Percentiles rank a stretch among this genome's conserved stretches.
Conservation (phyloP, 2,329 filamentous ascomycete species). For the Phaeophleospora eucalypticola region DNA sequence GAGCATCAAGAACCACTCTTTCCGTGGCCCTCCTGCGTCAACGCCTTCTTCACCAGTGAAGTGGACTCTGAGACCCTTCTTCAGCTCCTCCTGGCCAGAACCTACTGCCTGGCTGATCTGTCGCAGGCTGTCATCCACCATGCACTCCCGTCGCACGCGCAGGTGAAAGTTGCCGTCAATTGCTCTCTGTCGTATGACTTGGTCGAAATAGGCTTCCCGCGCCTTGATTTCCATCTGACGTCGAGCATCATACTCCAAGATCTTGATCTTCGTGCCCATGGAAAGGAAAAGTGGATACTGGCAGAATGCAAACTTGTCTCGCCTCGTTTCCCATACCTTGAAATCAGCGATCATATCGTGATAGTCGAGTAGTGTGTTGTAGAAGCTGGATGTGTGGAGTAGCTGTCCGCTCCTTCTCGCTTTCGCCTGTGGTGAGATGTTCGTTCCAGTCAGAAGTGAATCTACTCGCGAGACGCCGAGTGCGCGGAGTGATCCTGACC, state of each 20-base stretch:
- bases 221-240: conserved; percentile 88
- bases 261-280: conserved; percentile 87
- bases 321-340: conserved; percentile 76
- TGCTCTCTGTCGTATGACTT: conserved; percentile 69
- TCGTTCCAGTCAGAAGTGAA: conserved; percentile 23
- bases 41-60: conserved; percentile 88
- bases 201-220: conserved; percentile 85
- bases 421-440: conserved; percentile 28
- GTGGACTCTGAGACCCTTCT: conserved; percentile 80
- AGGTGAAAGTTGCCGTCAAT: conserved; percentile 69
- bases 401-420: conserved; percentile 53
- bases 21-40: conserved; percentile 81
- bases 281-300: conserved; percentile 90
- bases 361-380: conserved; percentile 80
- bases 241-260: conserved; percentile 80
- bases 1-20: conserved; percentile 90
- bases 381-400: conserved; percentile 78
- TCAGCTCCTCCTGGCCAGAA: conserved; percentile 76
- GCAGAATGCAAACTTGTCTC: conserved; percentile 77
- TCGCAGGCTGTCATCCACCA: conserved; percentile 83
- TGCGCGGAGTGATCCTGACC: conserved; percentile 26
- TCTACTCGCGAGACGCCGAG: conserved; percentile 7
- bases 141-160: conserved; percentile 74
- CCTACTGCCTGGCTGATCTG: conserved; percentile 82
- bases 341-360: conserved; percentile 83